phyloP scores from a whole-genome alignment of 345 rosid genomes.

The Lumnitzera littorea region DNA sequence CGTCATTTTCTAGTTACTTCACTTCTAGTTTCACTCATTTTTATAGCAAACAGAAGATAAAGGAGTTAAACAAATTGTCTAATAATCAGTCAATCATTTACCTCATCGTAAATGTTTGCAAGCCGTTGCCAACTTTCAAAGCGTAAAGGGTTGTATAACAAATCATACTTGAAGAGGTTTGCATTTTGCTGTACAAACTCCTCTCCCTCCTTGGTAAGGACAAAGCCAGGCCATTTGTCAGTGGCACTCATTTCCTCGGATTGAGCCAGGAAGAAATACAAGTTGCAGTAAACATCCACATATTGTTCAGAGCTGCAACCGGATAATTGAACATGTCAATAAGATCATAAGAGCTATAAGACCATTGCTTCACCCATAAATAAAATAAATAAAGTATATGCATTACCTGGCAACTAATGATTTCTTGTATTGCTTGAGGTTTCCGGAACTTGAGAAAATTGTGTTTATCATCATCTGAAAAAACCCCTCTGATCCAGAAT shows the following conservation, averaged over 20 bases:
- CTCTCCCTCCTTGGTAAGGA: slow-evolving; percentile 95
- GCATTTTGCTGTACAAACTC: slow-evolving; percentile 94
- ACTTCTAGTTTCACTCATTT: not conserved
- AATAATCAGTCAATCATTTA: slow-evolving; percentile 30
- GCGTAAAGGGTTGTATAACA: slow-evolving; percentile 78
- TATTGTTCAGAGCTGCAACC: slow-evolving; percentile 75
- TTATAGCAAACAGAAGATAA: not conserved
- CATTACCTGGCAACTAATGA: slow-evolving; percentile 48
- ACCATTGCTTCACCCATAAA: slow-evolving; percentile 6
- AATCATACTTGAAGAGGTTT: slow-evolving; percentile 80
- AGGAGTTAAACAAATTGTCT: not conserved
- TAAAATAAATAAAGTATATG: slow-evolving; percentile 3
- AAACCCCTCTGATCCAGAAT: slow-evolving; percentile 83
- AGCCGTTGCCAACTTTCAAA: slow-evolving; percentile 96
- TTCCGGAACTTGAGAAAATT: slow-evolving; percentile 48
- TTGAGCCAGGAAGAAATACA: slow-evolving; percentile 79
- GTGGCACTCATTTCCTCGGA: slow-evolving; percentile 93
- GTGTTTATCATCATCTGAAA: slow-evolving; percentile 57
- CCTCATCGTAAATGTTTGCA: slow-evolving; percentile 93
- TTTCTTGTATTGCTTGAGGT: slow-evolving; percentile 60
- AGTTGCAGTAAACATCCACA: slow-evolving; percentile 74
- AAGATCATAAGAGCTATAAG: slow-evolving; percentile 2
- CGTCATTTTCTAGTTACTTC: too few species aligned
- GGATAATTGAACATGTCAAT: slow-evolving; percentile 15
- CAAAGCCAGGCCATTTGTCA: slow-evolving; percentile 98